These are phyloP conservation scores for Flueggea neowawraea DNA, from an alignment of 441 rosid species.

Conservation along the genomic window DNA sequence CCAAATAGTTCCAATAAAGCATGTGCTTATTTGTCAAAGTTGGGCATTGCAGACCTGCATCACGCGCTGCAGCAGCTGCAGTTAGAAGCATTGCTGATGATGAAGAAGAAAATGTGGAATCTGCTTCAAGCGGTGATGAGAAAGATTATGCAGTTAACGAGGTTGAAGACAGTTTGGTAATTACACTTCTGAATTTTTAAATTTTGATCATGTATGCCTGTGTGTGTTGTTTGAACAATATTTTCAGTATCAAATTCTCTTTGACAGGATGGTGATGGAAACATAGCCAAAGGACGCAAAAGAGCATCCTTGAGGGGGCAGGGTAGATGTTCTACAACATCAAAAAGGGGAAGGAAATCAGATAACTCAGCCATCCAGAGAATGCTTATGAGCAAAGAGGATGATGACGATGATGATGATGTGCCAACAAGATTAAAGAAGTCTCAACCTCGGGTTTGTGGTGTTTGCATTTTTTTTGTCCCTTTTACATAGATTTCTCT, in stretches of 20 bases:
- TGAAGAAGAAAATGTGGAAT: constrained; percentile 69
- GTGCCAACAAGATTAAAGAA: constrained; percentile 46
- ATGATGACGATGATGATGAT: constrained; percentile 72
- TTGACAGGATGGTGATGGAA: constrained; percentile 47
- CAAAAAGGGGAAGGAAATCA: constrained; percentile 77
- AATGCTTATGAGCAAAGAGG: constrained; percentile 40
- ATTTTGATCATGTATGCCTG: neutral
- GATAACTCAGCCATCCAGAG: constrained; percentile 37
- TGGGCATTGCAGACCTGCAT: constrained; percentile 51
- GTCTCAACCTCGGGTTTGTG: constrained; percentile 66
- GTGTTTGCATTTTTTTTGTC: neutral
- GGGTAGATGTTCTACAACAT: constrained; percentile 58
- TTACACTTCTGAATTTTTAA: neutral
- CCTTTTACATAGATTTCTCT: too few species aligned
- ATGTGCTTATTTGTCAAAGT: neutral
- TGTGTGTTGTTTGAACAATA: neutral
- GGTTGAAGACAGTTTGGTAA: constrained; percentile 61
- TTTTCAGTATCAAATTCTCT: constrained; percentile 11
- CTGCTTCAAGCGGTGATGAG: constrained; percentile 83
- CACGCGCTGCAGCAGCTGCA: constrained; percentile 55
- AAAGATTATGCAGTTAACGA: constrained; percentile 41
- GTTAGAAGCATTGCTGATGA: constrained; percentile 40
- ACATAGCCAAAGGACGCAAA: constrained; percentile 58
- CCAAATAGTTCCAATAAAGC: too few species aligned
- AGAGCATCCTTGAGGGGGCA: constrained; percentile 75